Evolutionary conservation across 2,329 filamentous ascomycete genomes (phyloP).

Genomic region (Penicillium sp.): DNA sequence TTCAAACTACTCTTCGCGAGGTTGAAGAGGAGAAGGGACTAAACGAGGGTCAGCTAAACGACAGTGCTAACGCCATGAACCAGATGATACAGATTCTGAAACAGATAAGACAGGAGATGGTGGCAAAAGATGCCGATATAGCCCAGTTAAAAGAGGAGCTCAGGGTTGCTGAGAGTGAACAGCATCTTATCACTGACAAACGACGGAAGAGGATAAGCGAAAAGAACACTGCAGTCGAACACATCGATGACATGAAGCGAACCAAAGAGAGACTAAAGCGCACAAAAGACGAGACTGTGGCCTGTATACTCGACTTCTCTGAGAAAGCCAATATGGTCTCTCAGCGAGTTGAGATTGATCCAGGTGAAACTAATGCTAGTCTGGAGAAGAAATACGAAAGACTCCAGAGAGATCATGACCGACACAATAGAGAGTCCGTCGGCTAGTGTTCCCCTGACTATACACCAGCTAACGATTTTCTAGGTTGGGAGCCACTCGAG

Average conservation of each 20-base stretch:
- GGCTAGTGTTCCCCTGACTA: not conserved
- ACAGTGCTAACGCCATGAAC: conserved; percentile 53
- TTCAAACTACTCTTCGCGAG: conserved; percentile 64
- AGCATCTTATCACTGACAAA: conserved; percentile 54
- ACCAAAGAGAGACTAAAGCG: conserved; percentile 53
- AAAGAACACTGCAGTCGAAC: conserved; percentile 66
- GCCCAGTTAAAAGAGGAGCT: conserved; percentile 48
- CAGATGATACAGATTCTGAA: conserved; percentile 47
- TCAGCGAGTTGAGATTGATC: conserved; percentile 65
- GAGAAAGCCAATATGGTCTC: conserved; percentile 60
- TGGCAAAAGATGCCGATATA: conserved; percentile 41
- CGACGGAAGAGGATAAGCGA: conserved; percentile 61
- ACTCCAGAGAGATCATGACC: conserved; percentile 63
- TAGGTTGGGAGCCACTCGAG: conserved; percentile 66
- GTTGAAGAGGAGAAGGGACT: conserved; percentile 55
- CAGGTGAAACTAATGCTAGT: conserved; percentile 65
- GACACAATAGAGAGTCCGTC: conserved; percentile 57
- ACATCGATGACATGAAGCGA: conserved; percentile 54
- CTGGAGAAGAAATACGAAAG: conserved; percentile 54
- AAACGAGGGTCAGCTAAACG: conserved; percentile 52
- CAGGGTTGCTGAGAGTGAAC: conserved; percentile 62
- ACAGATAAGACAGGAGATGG: conserved; percentile 40
- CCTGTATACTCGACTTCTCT: conserved; percentile 59
- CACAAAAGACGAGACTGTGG: conserved; percentile 54
- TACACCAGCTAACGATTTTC: conserved; percentile 29